Percentiles rank a stretch among this genome's conserved stretches.
Evolutionary conservation across 176 grass and related monocot genomes (phyloP).

Genomic region (Cenchrus fungigraminus): DNA sequence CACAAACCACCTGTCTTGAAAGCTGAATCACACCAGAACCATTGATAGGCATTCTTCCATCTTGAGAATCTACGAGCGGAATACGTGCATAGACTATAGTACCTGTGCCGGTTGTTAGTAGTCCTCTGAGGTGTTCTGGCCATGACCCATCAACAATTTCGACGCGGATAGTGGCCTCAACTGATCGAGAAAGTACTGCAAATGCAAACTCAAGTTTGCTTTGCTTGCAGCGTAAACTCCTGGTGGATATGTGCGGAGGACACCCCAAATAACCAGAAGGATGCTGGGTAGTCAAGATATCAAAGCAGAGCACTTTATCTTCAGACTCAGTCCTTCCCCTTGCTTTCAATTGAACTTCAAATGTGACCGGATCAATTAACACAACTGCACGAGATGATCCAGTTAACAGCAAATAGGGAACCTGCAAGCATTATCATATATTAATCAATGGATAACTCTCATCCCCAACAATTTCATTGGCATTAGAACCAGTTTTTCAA

Average conservation of each 20-base stretch:
- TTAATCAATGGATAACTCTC: too few species aligned
- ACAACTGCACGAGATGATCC: conserved; percentile 28
- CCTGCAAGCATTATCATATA: neutral
- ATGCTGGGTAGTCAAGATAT: neutral
- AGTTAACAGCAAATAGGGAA: neutral
- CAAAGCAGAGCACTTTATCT: conserved; percentile 19
- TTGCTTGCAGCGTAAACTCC: neutral
- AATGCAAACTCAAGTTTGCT: neutral
- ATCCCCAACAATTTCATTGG: too few species aligned
- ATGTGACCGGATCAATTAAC: neutral
- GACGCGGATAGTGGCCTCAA: neutral
- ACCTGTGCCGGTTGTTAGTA: too few species aligned
- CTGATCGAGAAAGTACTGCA: neutral
- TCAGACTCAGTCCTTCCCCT: conserved; percentile 5
- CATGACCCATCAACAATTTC: neutral
- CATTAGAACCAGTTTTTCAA: too few species aligned
- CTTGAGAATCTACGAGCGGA: too few species aligned
- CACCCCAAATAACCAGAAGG: neutral
- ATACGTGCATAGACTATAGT: too few species aligned
- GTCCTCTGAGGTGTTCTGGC: neutral
- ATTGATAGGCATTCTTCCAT: too few species aligned
- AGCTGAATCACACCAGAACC: neutral
- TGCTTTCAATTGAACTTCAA: conserved; percentile 28
- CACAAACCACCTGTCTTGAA: neutral
- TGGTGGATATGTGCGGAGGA: neutral